Evolutionary conservation across 768 basidiomycete genomes (phyloP).

Genomic region (Tephrocybe rancida): DNA sequence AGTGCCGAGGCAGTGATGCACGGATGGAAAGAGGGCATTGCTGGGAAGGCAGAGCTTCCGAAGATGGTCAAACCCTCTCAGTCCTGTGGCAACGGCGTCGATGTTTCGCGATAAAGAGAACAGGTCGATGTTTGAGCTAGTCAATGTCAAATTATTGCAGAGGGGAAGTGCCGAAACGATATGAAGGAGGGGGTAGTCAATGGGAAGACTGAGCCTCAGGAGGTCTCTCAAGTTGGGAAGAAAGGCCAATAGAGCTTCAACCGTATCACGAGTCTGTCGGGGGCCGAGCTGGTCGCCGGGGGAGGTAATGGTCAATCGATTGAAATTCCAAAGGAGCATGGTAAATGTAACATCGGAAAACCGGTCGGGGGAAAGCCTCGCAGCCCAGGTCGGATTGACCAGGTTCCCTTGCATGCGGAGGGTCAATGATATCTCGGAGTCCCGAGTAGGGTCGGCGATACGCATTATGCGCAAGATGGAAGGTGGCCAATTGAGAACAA

Average conservation of each 20-base stretch:
- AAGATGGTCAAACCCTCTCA: conserved; percentile 6
- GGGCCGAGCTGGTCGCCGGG: neutral
- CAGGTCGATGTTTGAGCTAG: neutral
- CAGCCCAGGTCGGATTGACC: neutral
- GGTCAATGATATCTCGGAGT: neutral
- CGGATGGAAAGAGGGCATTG: neutral
- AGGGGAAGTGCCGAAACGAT: conserved; percentile 1
- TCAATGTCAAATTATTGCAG: neutral
- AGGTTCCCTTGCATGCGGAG: neutral
- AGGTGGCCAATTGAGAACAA: neutral
- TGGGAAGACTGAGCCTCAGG: conserved; percentile 2
- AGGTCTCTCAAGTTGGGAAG: neutral
- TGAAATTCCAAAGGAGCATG: neutral
- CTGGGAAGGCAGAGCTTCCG: conserved; percentile 2
- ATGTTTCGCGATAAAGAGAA: neutral
- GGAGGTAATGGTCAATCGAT: neutral
- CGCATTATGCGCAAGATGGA: conserved; percentile 2
- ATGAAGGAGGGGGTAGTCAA: conserved; percentile 1
- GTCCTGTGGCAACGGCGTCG: neutral
- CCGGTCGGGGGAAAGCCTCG: neutral
- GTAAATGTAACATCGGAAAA: neutral
- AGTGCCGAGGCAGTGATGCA: neutral
- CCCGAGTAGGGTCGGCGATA: conserved; percentile 1
- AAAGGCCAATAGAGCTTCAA: neutral
- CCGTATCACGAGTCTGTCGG: neutral